These are phyloP conservation scores for Backusella tarrabulga DNA, from an alignment of 192 early-diverging fungal genomes.

Conservation along the genomic window DNA sequence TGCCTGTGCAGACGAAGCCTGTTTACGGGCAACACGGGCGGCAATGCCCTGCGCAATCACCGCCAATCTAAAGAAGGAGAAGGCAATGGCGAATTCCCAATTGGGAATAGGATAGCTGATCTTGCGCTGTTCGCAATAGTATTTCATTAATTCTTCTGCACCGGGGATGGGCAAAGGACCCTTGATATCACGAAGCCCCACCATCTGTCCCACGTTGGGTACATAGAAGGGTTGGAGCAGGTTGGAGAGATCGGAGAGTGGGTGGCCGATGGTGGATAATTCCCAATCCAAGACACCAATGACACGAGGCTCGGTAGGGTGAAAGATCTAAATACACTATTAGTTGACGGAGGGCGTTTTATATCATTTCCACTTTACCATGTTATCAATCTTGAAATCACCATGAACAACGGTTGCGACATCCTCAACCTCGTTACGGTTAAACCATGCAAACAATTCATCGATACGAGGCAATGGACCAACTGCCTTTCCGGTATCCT, in stretches of 20 bases:
- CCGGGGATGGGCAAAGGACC: conserved; percentile 55
- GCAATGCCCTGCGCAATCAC: conserved; percentile 87
- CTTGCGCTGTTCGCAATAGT: conserved; percentile 64
- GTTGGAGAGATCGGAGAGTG: conserved; percentile 88
- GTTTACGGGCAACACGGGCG: conserved; percentile 80
- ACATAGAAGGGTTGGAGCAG: conserved; percentile 72
- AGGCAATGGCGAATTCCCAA: conserved; percentile 82
- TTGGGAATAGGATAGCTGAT: conserved; percentile 71
- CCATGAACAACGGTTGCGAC: conserved; percentile 87
- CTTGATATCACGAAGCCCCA: conserved; percentile 45
- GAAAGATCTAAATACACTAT: conserved; percentile 52
- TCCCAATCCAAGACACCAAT: conserved; percentile 96
- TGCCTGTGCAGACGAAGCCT: conserved; percentile 75
- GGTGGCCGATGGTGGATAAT: conserved; percentile 89
- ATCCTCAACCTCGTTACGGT: conserved; percentile 62
- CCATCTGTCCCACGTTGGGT: conserved; percentile 26
- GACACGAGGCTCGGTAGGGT: conserved; percentile 69
- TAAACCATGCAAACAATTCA: conserved; percentile 77
- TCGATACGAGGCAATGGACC: conserved; percentile 68
- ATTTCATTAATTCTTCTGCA: conserved; percentile 61
- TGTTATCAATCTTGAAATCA: conserved; percentile 83
- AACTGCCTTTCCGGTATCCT: conserved; percentile 49
- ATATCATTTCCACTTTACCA: conserved; percentile 32
- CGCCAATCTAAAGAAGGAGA: conserved; percentile 77
- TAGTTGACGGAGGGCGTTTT: not conserved